Evolutionary conservation across 352 stramenopile species (phyloP), one percentile per base, ranked within the genome.

Genomic region (Globisporangium splendens): DNA sequence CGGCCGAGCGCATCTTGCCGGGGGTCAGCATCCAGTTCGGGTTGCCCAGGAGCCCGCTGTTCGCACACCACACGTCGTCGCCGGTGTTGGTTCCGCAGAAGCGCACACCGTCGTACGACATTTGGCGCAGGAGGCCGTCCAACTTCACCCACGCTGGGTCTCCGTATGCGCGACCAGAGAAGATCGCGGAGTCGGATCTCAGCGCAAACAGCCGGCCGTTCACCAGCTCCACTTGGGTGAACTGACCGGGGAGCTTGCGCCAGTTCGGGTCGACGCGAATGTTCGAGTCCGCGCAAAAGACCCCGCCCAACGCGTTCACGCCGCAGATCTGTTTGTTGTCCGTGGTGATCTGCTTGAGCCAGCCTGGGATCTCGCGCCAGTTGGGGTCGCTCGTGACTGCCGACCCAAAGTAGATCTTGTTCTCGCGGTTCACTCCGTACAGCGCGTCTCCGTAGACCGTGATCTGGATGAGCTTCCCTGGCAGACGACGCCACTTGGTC

Each of bases 381-480:
- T 46, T 48, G 2, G 63, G 53, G n/a, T 65, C 28, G 1, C 17
- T 18, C 0, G 14, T 52, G 21, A 54, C 8, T 0, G 51, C 44
- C n/a, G 49, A 59, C 0, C 63, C 63, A 24, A 56, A 44, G 33
- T 47, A 49, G 14, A 66, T 42, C 22, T 56, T 53, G 52, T 47
- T 21, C 7, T 50, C n/a, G 0, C 12, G 20, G 47, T 67, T 71
- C 15, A 62, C 59, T 38, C 46, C 65, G n/a, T 61, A 73, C 3
- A 77, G 28, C 38, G 52, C 41, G 41, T 70, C 69, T 31, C 69
- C 66, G 13, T 63, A 63, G 33, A 77, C 69, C 22, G 62, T 53
- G 15, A 77, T 46, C 20, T 73, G 59, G 20, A 57, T 62, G 51
- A 73, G 52, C 17, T 50, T 55, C 28, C 62, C 62, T 0, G 58